Conservation (phyloP, 2,329 filamentous ascomycete genomes). For the Ilyonectria sp. region DNA sequence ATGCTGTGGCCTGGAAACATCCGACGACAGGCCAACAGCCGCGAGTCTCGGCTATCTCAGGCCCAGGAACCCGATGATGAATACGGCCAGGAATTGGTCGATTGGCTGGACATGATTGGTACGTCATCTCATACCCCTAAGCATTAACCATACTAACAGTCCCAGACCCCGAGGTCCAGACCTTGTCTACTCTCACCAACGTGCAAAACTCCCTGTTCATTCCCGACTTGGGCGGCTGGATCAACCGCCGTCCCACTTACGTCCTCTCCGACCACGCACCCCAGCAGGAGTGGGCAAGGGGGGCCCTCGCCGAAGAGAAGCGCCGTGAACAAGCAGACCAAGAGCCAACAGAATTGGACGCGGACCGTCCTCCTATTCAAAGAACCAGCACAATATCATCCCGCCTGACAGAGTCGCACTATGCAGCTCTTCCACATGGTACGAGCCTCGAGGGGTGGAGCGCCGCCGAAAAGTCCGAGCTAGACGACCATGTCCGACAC, state of each 20-base stretch:
- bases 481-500: conserved; percentile 90
- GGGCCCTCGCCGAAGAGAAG: conserved; percentile 37
- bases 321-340: conserved; percentile 26
- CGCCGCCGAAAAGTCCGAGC: conserved; percentile 78
- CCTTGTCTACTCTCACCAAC: conserved; percentile 87
- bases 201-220: conserved; percentile 92
- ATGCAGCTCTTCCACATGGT: conserved; percentile 85
- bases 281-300: conserved; percentile 44
- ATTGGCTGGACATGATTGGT: conserved; percentile 59
- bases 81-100: conserved; percentile 57
- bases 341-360: conserved; percentile 13
- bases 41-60: conserved; percentile 12
- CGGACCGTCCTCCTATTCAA: conserved; percentile 48
- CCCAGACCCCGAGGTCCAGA: conserved; percentile 85
- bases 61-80: conserved; percentile 48
- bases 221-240: conserved; percentile 80
- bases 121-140: conserved; percentile 16
- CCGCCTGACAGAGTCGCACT: conserved; percentile 77
- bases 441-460: conserved; percentile 82
- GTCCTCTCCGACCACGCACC: conserved; percentile 70
- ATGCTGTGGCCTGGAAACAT: conserved; percentile 47
- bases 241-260: conserved; percentile 87
- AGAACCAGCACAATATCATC: conserved; percentile 75
- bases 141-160: conserved; percentile 13
- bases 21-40: conserved; percentile 25